These are phyloP conservation scores for Neonothopanus nambi DNA, from an alignment of 1,284 basidiomycete species.

Conservation along the genomic window DNA sequence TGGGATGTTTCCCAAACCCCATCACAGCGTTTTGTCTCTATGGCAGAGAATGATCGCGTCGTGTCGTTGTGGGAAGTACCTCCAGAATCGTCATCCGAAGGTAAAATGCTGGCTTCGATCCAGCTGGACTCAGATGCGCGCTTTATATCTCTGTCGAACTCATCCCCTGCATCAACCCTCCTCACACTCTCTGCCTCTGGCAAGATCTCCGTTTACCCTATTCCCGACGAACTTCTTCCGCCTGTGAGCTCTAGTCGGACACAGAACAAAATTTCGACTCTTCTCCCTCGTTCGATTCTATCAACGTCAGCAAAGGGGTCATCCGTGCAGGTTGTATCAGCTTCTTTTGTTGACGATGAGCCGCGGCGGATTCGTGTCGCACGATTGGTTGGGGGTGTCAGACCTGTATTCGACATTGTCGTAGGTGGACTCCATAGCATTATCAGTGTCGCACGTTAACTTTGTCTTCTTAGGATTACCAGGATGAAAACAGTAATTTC, in stretches of 20 bases:
- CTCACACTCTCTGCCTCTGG: slow-evolving; percentile 68
- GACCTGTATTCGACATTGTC: slow-evolving; percentile 67
- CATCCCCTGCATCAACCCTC: slow-evolving; percentile 37
- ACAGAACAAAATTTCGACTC: slow-evolving; percentile 47
- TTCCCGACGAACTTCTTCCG: slow-evolving; percentile 50
- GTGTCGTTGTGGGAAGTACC: slow-evolving; percentile 67
- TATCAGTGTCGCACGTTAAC: slow-evolving; percentile 8
- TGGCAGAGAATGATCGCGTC: slow-evolving; percentile 75
- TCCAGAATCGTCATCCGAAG: slow-evolving; percentile 41
- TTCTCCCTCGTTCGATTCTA: slow-evolving; percentile 52
- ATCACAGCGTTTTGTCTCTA: slow-evolving; percentile 60
- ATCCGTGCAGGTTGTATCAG: slow-evolving; percentile 46
- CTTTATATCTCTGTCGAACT: slow-evolving; percentile 45
- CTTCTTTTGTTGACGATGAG: slow-evolving; percentile 43
- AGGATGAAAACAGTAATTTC: slow-evolving; percentile 57
- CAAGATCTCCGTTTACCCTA: slow-evolving; percentile 62
- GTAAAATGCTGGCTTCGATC: slow-evolving; percentile 62
- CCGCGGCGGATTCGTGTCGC: slow-evolving; percentile 57
- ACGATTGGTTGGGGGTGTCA: slow-evolving; percentile 61
- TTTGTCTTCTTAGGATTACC: slow-evolving; percentile 44
- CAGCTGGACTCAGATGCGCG: slow-evolving; percentile 71
- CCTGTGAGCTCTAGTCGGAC: slow-evolving; percentile 35
- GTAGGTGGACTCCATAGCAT: slow-evolving; percentile 41
- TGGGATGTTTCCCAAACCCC: slow-evolving; percentile 49
- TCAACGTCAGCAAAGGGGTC: slow-evolving; percentile 41